These are phyloP conservation scores for Wallacemonas collosoma DNA, from an alignment of 208 protist species.

Conservation along the genomic window DNA sequence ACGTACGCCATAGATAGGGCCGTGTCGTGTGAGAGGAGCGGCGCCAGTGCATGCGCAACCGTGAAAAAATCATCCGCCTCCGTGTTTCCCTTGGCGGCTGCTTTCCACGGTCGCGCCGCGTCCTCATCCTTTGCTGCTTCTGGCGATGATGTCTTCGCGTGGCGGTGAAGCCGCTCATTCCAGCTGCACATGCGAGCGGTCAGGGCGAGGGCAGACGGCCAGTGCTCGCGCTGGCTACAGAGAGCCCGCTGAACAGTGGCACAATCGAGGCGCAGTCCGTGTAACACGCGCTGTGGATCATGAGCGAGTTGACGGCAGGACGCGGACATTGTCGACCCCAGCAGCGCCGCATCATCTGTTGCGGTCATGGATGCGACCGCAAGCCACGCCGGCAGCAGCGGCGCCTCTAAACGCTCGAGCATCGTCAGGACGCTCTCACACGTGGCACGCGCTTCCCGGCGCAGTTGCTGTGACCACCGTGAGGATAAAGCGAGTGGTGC, in stretches of 20 bases:
- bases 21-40: constrained; percentile 8
- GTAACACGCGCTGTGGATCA: constrained; percentile 7
- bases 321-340: neutral
- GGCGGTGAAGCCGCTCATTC: constrained; percentile 2
- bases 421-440: constrained; percentile 12
- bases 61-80: neutral
- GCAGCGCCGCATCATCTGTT: neutral
- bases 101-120: neutral
- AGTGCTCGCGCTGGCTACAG: constrained; percentile 34
- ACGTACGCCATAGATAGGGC: constrained; percentile 49
- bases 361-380: neutral
- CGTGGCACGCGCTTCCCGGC: constrained; percentile 19
- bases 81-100: neutral
- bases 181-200: constrained; percentile 12
- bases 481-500: neutral
- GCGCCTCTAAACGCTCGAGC: neutral
- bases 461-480: constrained; percentile 4
- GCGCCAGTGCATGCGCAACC: neutral
- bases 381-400: neutral
- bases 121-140: neutral
- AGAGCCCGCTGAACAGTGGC: constrained; percentile 23
- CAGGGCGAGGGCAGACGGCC: constrained; percentile 12
- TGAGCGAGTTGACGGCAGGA: neutral
- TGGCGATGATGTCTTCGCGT: neutral
- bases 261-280: constrained; percentile 17